Evolutionary conservation across 805 yeast genomes (phyloP).

Genomic region (Barnettozyma salicaria): DNA sequence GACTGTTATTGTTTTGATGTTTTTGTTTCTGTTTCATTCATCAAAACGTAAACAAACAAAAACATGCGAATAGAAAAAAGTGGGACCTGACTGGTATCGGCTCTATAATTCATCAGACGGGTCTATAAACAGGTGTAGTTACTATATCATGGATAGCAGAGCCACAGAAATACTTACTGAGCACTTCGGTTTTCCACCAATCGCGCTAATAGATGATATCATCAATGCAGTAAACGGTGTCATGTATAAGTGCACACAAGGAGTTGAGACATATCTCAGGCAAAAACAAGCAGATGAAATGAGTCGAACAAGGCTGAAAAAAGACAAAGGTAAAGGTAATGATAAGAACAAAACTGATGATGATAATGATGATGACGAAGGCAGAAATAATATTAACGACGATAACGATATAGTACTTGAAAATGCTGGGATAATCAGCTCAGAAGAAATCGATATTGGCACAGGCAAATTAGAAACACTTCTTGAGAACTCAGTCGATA

Average conservation of each 20-base stretch:
- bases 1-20: too few species aligned
- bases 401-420: slow-evolving; percentile 18
- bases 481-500: slow-evolving; percentile 69
- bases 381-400: slow-evolving; percentile 4
- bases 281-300: slow-evolving; percentile 21
- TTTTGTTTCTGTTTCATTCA: too few species aligned
- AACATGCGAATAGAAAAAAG: too few species aligned
- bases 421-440: slow-evolving; percentile 22
- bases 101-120: neutral
- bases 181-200: slow-evolving; percentile 80
- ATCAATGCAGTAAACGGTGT: slow-evolving; percentile 83
- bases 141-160: slow-evolving; percentile 6
- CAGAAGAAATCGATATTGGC: slow-evolving; percentile 58
- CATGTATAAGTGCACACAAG: slow-evolving; percentile 75
- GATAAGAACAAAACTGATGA: too few species aligned
- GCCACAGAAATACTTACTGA: slow-evolving; percentile 63
- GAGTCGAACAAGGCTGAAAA: neutral
- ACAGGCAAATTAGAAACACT: slow-evolving; percentile 75
- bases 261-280: slow-evolving; percentile 60
- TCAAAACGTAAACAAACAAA: too few species aligned
- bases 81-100: too few species aligned
- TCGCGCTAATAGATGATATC: slow-evolving; percentile 77
- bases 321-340: neutral
- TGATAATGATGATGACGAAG: slow-evolving; percentile 23
- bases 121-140: neutral